Evolutionary conservation across 768 basidiomycete genomes (phyloP).

Genomic region (Mycena venus): DNA sequence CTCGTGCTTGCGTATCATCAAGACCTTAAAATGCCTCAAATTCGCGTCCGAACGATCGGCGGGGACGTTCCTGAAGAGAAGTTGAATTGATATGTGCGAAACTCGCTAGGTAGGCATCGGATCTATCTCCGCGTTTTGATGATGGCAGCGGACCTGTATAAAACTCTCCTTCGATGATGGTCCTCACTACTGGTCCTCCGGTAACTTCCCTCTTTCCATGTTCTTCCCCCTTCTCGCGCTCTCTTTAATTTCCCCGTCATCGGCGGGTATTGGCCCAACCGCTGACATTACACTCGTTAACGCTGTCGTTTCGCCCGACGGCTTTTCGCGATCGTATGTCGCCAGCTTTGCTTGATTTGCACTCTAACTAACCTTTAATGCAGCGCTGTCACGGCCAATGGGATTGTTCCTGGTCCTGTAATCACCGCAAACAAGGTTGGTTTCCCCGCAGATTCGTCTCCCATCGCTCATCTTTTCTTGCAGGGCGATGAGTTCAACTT

Average conservation of each 20-base stretch:
- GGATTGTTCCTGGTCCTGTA: conserved; percentile 60
- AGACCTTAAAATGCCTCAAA: not conserved
- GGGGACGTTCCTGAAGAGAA: not conserved
- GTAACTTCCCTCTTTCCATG: not conserved
- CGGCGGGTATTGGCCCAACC: conserved; percentile 3
- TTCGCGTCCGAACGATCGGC: not conserved
- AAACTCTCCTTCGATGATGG: not conserved
- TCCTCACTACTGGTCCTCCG: not conserved
- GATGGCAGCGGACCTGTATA: not conserved
- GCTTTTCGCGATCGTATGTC: conserved; percentile 47
- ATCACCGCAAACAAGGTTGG: conserved; percentile 50
- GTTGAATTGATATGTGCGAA: too few relatives aligned
- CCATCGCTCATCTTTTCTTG: not conserved
- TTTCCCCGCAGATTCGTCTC: not conserved
- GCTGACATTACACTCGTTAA: conserved; percentile 47
- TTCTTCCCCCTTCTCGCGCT: not conserved
- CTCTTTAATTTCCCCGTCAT: not conserved
- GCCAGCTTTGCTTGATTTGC: not conserved
- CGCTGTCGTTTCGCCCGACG: conserved; percentile 52
- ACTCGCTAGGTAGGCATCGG: not conserved
- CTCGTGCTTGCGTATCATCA: not conserved
- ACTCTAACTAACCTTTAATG: not conserved
- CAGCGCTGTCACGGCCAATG: conserved; percentile 58
- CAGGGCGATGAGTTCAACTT: conserved; percentile 48
- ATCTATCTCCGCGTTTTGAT: not conserved